phyloP scores from a whole-genome alignment of 106 monocot species.

The Triglochin maritima region DNA sequence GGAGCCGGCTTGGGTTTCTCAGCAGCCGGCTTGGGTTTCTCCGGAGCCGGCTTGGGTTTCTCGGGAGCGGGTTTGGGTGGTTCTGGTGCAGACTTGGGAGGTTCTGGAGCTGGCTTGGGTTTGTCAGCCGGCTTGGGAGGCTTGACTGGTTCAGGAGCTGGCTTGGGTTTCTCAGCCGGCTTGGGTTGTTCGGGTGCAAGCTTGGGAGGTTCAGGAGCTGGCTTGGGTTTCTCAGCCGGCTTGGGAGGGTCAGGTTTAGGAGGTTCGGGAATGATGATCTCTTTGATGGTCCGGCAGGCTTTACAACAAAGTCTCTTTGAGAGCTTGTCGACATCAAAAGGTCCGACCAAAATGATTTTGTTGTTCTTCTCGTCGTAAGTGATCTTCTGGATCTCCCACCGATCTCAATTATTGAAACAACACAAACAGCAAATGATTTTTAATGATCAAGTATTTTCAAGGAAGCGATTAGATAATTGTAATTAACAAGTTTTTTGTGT shows the following conservation, averaged over 20 bases:
- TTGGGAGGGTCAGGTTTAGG: neutral
- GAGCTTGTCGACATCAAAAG: neutral
- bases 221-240: neutral
- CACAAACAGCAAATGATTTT: neutral
- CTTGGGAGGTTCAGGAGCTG: neutral
- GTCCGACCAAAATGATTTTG: conserved; percentile 1
- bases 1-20: neutral
- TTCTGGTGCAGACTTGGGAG: neutral
- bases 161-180: neutral
- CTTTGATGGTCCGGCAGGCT: conserved; percentile 1
- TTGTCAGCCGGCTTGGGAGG: neutral
- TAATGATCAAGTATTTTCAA: neutral
- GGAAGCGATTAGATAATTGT: neutral
- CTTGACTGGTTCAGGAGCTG: neutral
- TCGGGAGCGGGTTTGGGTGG: too few relatives aligned
- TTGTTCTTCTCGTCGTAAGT: conserved; percentile 6
- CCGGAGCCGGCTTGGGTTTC: too few relatives aligned
- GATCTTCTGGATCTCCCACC: neutral
- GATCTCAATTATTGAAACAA: neutral
- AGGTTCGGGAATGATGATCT: neutral
- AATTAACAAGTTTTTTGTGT: neutral
- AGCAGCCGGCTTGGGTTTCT: neutral
- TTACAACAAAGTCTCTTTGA: neutral
- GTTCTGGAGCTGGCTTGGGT: neutral
- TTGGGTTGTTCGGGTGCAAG: too few relatives aligned